Conservation (phyloP, 306 rosid genomes). For the Cicer pinnatifidum region DNA sequence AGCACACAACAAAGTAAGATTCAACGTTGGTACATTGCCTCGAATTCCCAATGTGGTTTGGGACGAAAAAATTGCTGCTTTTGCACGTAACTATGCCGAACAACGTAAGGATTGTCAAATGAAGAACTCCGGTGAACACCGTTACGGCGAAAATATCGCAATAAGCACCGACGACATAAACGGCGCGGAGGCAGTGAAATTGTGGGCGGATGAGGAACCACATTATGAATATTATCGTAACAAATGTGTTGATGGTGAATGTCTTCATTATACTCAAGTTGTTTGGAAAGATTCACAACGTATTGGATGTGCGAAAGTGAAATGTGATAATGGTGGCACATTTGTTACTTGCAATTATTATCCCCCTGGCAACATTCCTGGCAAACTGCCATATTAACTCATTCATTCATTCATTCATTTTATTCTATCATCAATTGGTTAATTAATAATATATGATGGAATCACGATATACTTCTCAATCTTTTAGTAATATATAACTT, state of each 20-base stretch:
- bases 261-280: constrained; percentile 58
- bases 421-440: too few relatives aligned
- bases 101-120: constrained; percentile 42
- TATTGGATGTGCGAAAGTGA: constrained; percentile 61
- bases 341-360: constrained; percentile 55
- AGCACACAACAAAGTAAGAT: constrained; percentile 49
- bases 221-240: constrained; percentile 45
- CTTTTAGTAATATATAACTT: too few relatives aligned
- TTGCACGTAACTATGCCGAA: constrained; percentile 45
- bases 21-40: constrained; percentile 43
- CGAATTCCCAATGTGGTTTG: constrained; percentile 39
- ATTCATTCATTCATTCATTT: too few relatives aligned
- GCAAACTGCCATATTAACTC: constrained; percentile 41
- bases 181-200: constrained; percentile 29
- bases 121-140: constrained; percentile 48
- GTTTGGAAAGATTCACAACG: constrained; percentile 51
- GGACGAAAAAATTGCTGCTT: constrained; percentile 42
- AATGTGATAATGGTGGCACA: constrained; percentile 48
- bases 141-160: constrained; percentile 42
- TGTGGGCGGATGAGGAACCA: constrained; percentile 53
- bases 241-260: constrained; percentile 43
- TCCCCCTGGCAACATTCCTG: constrained; percentile 57
- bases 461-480: too few relatives aligned
- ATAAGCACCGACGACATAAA: background rate
- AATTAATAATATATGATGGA: too few relatives aligned